A percentile compares a stretch with the other conserved stretches of the same genome.
phyloP scores from a whole-genome alignment of 345 rosid genomes.

The Bruguiera gymnorhiza region DNA sequence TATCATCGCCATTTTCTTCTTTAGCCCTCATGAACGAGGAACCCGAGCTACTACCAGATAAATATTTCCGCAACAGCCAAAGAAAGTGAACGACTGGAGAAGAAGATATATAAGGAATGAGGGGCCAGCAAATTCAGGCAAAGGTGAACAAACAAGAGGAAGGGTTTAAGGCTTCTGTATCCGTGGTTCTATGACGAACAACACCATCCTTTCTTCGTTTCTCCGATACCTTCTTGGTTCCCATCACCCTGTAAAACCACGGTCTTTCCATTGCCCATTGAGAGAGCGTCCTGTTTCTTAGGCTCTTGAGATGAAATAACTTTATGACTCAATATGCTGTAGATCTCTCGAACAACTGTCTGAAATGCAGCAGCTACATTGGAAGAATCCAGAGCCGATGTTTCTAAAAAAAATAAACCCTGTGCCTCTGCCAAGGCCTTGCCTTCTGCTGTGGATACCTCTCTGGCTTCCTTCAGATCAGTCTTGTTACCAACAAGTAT shows the following conservation, averaged over 20 bases:
- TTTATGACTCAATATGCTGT: conserved; percentile 81
- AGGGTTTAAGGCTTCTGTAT: neutral
- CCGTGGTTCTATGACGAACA: conserved; percentile 43
- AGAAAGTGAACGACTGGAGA: conserved; percentile 27
- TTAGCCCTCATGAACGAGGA: conserved; percentile 21
- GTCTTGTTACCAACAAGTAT: conserved; percentile 90
- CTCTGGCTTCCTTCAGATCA: conserved; percentile 88
- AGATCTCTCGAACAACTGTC: conserved; percentile 91
- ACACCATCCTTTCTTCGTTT: conserved; percentile 54
- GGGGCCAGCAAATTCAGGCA: conserved; percentile 9
- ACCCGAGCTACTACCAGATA: conserved; percentile 1
- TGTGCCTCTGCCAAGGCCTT: conserved; percentile 83
- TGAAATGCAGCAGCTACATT: conserved; percentile 87
- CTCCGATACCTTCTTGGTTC: conserved; percentile 17
- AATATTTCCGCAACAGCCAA: conserved; percentile 21
- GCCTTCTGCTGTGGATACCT: conserved; percentile 81
- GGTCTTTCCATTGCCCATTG: conserved; percentile 62
- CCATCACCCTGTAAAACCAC: conserved; percentile 55
- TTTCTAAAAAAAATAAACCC: conserved; percentile 90
- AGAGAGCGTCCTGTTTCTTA: conserved; percentile 56
- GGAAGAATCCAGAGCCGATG: conserved; percentile 93
- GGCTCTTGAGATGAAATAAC: conserved; percentile 77
- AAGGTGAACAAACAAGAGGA: neutral
- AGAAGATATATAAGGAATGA: conserved; percentile 9
- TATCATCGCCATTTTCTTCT: conserved; percentile 14